Evolutionary conservation across 176 grass and related monocot genomes (phyloP).

Genomic region (Metroxylon sagu): DNA sequence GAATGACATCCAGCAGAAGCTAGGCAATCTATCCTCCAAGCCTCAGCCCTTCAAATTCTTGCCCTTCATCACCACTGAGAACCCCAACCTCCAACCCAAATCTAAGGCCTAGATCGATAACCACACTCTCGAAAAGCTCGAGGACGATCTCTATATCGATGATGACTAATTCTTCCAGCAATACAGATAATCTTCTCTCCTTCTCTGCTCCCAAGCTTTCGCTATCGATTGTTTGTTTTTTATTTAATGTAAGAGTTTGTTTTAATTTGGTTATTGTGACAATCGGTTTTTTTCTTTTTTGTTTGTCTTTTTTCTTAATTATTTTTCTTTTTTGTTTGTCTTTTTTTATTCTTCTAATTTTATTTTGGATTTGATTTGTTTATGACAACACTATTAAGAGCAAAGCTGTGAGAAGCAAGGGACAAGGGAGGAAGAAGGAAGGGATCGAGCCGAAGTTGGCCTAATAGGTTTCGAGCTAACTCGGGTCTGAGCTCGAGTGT

Average conservation of each 20-base stretch:
- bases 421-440: no score
- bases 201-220: neutral
- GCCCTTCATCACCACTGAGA: constrained; percentile 47
- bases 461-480: no score
- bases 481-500: no score
- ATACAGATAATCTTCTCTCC: constrained; percentile 43
- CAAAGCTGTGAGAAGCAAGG: no score
- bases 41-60: constrained; percentile 70
- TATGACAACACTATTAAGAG: no score
- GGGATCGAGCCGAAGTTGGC: no score
- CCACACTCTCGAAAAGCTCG: constrained; percentile 56
- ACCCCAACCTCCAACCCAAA: constrained; percentile 58
- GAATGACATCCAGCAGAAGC: constrained; percentile 89
- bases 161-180: constrained; percentile 83
- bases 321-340: no score
- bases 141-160: constrained; percentile 57
- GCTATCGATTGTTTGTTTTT: neutral
- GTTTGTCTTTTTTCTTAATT: no score
- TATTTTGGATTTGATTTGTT: no score
- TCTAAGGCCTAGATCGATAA: constrained; percentile 74
- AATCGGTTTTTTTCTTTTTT: no score
- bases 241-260: neutral
- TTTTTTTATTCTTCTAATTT: no score
- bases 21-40: constrained; percentile 77
- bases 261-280: neutral